Evolutionary conservation across 2,329 filamentous ascomycete species (phyloP), one percentile per base, ranked within the genome.

Genomic region (Furcasterigmium sp.): DNA sequence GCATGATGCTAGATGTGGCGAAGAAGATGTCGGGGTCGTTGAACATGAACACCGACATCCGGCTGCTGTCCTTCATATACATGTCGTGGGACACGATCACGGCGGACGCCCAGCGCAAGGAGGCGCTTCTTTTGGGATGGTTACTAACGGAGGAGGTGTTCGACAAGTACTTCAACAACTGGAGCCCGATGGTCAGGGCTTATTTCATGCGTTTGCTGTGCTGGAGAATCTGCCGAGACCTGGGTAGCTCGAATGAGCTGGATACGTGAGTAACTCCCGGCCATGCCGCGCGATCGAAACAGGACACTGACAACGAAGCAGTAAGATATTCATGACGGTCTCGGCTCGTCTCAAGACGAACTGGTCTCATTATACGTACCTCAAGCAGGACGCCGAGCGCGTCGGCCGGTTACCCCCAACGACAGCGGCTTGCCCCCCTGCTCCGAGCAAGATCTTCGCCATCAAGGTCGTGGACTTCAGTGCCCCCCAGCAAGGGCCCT

Each of bases 111-210:
- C 67, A 70, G 40, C 77, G 86, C 39, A 94, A 91, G 62, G 72
- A 77, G 44, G 68, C 75, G 13, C 59, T 95, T 15, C 94, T 87
- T 58, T 55, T 85, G 21, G 79, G 82, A 18, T 91, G 93, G 71
- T 67, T 96, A 30, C 68, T 96, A 11, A 76, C 82, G 7, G 82
- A 86, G 42, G 73, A 82, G 20, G 77, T 85, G 3, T 95, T 95
- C 59, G 81, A 87, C 56, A 80, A 79, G 47, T 82, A 89, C 48
- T 96, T 95, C 66, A 91, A 86, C 57, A 89, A 95, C 56, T 95
- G 91, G 90, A 95, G 88, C 56, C 89, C 91, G 0, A 95, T 95
- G 91, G 88, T 95, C 18, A 80, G 91, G 47, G 85, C 89, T 13
- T 96, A 95, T 62, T 96, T 85, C 59, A 93, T 95, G 78, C 87